phyloP scores from a whole-genome alignment of 176 grass and related monocot species.

The Panicum miliaceum region DNA sequence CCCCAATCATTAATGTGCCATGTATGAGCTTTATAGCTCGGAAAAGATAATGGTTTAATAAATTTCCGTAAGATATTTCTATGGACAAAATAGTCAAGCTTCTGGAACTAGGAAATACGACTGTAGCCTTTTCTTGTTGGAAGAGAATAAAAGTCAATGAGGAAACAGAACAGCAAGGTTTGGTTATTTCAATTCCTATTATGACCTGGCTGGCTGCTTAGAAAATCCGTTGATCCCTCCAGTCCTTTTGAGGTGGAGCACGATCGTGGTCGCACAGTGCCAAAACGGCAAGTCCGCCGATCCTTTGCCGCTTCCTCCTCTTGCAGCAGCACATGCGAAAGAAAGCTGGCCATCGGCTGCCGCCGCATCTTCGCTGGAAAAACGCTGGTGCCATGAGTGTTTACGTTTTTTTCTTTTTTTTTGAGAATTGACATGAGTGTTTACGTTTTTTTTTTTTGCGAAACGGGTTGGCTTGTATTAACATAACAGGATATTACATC shows the following conservation, averaged over 20 bases:
- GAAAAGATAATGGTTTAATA: not conserved
- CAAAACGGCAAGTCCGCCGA: not conserved
- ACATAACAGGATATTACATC: too few species aligned
- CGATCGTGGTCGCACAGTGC: constrained; percentile 1
- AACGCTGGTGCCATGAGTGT: not conserved
- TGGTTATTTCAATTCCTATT: not conserved
- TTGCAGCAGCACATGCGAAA: not conserved
- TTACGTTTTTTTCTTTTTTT: too few species aligned
- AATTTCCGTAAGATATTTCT: not conserved
- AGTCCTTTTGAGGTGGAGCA: not conserved
- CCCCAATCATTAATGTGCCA: not conserved
- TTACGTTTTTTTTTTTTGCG: too few species aligned
- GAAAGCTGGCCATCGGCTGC: not conserved
- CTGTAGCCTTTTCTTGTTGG: not conserved
- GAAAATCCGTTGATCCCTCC: not conserved
- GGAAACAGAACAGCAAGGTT: constrained; percentile 16
- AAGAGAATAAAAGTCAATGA: constrained; percentile 8
- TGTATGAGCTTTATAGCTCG: not conserved
- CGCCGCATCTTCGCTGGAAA: constrained; percentile 17
- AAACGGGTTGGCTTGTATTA: too few species aligned
- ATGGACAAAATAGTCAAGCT: not conserved
- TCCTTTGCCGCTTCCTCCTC: not conserved
- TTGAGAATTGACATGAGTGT: too few species aligned
- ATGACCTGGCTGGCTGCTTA: constrained; percentile 1
- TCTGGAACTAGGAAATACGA: not conserved